These are phyloP conservation scores for Dendrobium officinale DNA, from an alignment of 106 monocot species.

Conservation along the genomic window DNA sequence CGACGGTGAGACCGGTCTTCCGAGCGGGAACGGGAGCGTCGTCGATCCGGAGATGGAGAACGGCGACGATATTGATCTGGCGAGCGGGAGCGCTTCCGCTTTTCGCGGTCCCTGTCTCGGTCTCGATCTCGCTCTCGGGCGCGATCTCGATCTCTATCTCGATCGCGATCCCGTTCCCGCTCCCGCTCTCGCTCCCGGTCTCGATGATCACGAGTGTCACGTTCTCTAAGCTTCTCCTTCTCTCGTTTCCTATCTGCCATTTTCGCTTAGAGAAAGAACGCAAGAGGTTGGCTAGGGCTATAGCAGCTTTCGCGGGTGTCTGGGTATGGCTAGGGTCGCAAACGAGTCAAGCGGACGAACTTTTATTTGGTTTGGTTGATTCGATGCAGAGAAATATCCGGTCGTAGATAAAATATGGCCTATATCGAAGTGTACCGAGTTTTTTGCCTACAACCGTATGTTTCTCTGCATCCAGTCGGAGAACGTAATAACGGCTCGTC, in stretches of 20 bases:
- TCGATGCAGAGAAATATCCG: too few relatives aligned
- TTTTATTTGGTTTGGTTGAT: too few relatives aligned
- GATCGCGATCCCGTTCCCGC: conserved; percentile 30
- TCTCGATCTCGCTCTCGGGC: conserved; percentile 38
- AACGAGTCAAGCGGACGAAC: too few relatives aligned
- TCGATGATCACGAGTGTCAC: conserved; percentile 19
- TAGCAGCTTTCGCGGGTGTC: neutral
- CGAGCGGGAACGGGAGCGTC: conserved; percentile 35
- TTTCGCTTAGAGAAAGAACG: neutral
- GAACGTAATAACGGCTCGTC: too few relatives aligned
- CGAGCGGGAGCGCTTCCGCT: conserved; percentile 43
- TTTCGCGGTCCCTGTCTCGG: conserved; percentile 25
- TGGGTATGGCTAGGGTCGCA: too few relatives aligned
- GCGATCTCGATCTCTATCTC: conserved; percentile 36
- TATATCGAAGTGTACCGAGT: too few relatives aligned
- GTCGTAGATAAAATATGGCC: too few relatives aligned
- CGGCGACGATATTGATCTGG: conserved; percentile 17
- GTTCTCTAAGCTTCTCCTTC: conserved; percentile 22
- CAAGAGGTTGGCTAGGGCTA: neutral
- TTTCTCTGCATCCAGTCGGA: too few relatives aligned
- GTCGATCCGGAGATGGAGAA: conserved; percentile 9
- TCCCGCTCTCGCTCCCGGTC: conserved; percentile 43
- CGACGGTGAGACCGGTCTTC: conserved; percentile 22
- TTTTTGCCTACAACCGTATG: too few relatives aligned
- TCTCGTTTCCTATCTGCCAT: conserved; percentile 42